These are phyloP conservation scores for Myrica gale DNA, from an alignment of 306 rosid species.

Conservation along the genomic window DNA sequence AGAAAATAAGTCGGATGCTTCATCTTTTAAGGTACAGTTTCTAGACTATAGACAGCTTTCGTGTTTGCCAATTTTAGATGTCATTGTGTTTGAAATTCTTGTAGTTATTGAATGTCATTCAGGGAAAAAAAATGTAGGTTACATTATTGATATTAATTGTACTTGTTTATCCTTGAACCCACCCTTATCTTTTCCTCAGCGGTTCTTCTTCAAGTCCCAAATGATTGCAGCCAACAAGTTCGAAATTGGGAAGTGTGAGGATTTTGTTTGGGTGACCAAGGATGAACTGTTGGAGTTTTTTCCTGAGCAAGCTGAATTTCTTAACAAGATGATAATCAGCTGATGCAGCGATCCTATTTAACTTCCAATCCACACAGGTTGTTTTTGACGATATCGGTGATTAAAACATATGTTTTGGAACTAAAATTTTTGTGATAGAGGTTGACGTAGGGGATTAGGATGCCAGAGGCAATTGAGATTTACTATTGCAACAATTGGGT, in stretches of 20 bases:
- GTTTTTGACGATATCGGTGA: background rate
- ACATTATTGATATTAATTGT: slow-evolving; percentile 7
- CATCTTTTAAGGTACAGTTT: slow-evolving; percentile 60
- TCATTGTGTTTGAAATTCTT: background rate
- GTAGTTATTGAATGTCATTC: background rate
- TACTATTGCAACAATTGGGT: background rate
- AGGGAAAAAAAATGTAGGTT: no score
- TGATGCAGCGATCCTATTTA: slow-evolving; percentile 29
- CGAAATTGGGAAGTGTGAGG: slow-evolving; percentile 55
- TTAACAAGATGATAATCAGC: slow-evolving; percentile 81
- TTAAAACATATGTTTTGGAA: background rate
- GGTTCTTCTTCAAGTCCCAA: slow-evolving; percentile 87
- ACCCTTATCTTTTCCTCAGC: slow-evolving; percentile 38
- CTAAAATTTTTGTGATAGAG: background rate
- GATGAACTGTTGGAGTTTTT: slow-evolving; percentile 78
- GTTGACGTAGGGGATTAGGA: slow-evolving; percentile 9
- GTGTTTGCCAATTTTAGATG: background rate
- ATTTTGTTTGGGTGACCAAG: slow-evolving; percentile 91
- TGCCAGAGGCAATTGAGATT: slow-evolving; percentile 9
- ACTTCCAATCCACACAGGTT: background rate
- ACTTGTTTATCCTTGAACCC: background rate
- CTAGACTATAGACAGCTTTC: slow-evolving; percentile 5
- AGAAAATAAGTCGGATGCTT: slow-evolving; percentile 38
- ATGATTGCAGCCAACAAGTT: slow-evolving; percentile 70
- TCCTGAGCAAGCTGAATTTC: slow-evolving; percentile 73